Conservation (phyloP, 441 rosid genomes). For the Codiaeum variegatum region DNA sequence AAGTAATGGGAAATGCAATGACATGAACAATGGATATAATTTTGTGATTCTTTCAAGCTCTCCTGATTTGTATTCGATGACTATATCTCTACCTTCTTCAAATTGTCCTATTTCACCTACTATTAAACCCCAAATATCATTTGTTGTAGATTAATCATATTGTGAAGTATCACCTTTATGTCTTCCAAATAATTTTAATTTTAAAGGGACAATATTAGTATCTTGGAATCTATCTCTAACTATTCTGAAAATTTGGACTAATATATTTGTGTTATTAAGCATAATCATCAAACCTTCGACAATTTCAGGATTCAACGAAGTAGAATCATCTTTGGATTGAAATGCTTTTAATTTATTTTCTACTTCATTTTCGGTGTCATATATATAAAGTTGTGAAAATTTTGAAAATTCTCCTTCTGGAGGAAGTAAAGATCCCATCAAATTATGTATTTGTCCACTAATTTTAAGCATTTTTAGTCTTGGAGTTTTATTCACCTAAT, state of each 20-base stretch:
- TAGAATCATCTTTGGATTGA: background rate
- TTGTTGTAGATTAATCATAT: background rate
- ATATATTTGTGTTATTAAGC: background rate
- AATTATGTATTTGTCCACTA: background rate
- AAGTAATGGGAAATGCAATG: conserved; percentile 5
- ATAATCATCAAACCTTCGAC: background rate
- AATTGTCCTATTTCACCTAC: background rate
- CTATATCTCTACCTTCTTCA: background rate
- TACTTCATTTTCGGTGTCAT: background rate
- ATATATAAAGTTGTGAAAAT: background rate
- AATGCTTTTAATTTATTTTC: background rate
- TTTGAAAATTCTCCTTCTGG: background rate
- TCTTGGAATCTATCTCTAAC: background rate
- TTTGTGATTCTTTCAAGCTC: background rate
- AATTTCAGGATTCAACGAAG: background rate
- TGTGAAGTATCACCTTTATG: background rate
- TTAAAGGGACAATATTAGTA: background rate
- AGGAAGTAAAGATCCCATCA: background rate
- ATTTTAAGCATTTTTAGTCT: background rate
- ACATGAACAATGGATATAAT: background rate
- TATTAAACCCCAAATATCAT: background rate
- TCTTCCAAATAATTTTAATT: background rate
- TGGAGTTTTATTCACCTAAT: background rate
- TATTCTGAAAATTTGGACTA: background rate
- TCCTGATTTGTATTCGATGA: background rate